These are phyloP conservation scores for Cladophialophora bantiana DNA, from an alignment of 2,329 filamentous ascomycete species.

Conservation along the genomic window DNA sequence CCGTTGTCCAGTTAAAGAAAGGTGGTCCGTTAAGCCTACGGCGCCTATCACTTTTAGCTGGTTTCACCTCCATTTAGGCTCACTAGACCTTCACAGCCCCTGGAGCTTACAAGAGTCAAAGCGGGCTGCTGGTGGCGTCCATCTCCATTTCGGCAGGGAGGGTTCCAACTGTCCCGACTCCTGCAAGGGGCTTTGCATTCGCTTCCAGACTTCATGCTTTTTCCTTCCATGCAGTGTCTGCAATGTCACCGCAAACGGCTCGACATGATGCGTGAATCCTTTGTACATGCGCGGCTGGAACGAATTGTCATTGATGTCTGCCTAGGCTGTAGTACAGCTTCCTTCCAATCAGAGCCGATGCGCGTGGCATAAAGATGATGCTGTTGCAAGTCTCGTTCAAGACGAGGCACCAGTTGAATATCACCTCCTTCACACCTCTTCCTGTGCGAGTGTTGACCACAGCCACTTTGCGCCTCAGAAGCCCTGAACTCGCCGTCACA, in stretches of 20 bases:
- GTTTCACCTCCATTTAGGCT: constrained; percentile 15
- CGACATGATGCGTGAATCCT: background rate
- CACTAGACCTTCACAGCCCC: constrained; percentile 1
- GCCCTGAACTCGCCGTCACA: constrained; percentile 16
- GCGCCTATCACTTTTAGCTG: constrained; percentile 6
- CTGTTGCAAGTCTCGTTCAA: background rate
- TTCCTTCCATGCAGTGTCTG: background rate
- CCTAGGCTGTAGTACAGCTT: background rate
- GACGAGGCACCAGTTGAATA: background rate
- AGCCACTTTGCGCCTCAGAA: constrained; percentile 23
- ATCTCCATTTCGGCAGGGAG: background rate
- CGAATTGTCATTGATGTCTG: background rate
- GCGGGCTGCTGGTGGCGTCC: background rate
- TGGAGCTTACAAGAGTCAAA: background rate
- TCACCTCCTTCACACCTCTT: too few relatives aligned
- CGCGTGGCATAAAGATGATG: background rate
- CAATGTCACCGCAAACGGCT: constrained; percentile 2
- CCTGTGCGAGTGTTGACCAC: constrained; percentile 16
- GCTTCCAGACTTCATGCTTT: background rate
- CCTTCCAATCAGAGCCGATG: background rate
- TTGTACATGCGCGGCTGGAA: background rate
- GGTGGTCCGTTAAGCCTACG: background rate
- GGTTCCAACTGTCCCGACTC: background rate
- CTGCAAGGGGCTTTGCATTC: constrained; percentile 6
- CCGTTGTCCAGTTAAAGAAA: constrained; percentile 9